Conservation (phyloP, 495 filamentous ascomycete genomes). For the Penicillium cinerascens region DNA sequence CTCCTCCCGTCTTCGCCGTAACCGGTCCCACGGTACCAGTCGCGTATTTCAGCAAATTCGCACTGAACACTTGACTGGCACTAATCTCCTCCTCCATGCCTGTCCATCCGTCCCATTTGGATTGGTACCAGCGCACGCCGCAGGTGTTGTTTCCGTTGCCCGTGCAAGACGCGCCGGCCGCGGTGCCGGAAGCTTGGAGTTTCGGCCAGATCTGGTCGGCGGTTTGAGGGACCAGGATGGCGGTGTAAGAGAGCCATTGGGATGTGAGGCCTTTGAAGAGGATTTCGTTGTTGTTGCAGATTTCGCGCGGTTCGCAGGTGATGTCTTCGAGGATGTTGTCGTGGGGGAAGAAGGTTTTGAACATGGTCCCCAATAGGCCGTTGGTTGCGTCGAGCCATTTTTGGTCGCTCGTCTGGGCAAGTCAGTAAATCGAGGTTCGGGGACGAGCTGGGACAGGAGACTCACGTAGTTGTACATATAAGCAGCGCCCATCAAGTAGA, state of each 20-base stretch:
- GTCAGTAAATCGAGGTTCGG: slow-evolving; percentile 7
- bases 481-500: slow-evolving; percentile 64
- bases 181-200: slow-evolving; percentile 60
- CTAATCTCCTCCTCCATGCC: slow-evolving; percentile 54
- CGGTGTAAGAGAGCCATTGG: slow-evolving; percentile 70
- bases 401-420: slow-evolving; percentile 18
- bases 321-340: slow-evolving; percentile 56
- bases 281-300: slow-evolving; percentile 68
- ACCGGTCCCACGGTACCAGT: slow-evolving; percentile 7
- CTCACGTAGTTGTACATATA: slow-evolving; percentile 66
- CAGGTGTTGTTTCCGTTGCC: slow-evolving; percentile 64
- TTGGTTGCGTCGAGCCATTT: slow-evolving; percentile 52
- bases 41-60: slow-evolving; percentile 26
- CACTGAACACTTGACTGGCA: slow-evolving; percentile 57
- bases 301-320: slow-evolving; percentile 57
- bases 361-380: slow-evolving; percentile 51
- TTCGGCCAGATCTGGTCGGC: slow-evolving; percentile 59
- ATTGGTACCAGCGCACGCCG: slow-evolving; percentile 65
- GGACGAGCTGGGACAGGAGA: background rate
- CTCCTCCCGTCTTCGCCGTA: slow-evolving; percentile 14
- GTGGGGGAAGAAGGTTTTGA: slow-evolving; percentile 47
- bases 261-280: slow-evolving; percentile 78
- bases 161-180: slow-evolving; percentile 65
- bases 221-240: slow-evolving; percentile 62
- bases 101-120: slow-evolving; percentile 56